Evolutionary conservation across 352 stramenopile genomes (phyloP), one percentile per base, ranked within the genome.

Genomic region (Pythium myriotylum): DNA sequence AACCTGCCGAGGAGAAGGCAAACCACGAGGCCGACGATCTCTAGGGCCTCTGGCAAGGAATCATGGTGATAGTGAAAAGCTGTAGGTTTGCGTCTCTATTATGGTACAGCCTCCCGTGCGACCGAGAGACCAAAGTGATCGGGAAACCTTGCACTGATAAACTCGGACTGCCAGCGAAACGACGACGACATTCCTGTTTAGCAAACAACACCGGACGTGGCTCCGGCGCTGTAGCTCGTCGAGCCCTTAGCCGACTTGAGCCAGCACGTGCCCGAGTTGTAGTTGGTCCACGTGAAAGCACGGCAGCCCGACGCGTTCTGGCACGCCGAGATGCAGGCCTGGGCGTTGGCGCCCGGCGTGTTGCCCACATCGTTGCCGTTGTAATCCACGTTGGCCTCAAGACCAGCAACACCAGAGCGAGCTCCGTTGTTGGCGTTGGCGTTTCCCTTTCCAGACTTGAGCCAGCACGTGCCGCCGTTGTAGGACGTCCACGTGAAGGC

Each of bases 401-500:
- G 37, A 3, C 55, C 55, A 8, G 42, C 49, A 29, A 61, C 50
- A 5, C 52, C 52, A 6, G 60, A 67, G 32, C 26, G 35, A 4
- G 40, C 43, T 6, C 29, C 59, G 42, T 20, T 39, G 40, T 55
- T 67, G 16, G 13, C 13, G 2, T 1, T 33, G 12, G 40, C 24
- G 5, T 1, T 7, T 8, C 40, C 48, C n/a, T 54, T 58, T n/a
- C 35, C 12, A 2, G 58, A 37, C 41, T 66, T 66, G 59, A 66
- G 42, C 49, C 52, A 67, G 52, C 68, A 79, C 14, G 67, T 77
- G 23, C 72, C 72, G 17, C 65, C 60, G 23, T 58, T 60, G 45
- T 64, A 58, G 13, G 58, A 62, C 16, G 35, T 65, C 72, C 72
- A 79, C n/a, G 65, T 62, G 48, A 66, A 79, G 23, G 59, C 67